Base-by-base conservation (phyloP, 108 stramenopile genomes). In the Cyclotella distinguenda region DNA sequence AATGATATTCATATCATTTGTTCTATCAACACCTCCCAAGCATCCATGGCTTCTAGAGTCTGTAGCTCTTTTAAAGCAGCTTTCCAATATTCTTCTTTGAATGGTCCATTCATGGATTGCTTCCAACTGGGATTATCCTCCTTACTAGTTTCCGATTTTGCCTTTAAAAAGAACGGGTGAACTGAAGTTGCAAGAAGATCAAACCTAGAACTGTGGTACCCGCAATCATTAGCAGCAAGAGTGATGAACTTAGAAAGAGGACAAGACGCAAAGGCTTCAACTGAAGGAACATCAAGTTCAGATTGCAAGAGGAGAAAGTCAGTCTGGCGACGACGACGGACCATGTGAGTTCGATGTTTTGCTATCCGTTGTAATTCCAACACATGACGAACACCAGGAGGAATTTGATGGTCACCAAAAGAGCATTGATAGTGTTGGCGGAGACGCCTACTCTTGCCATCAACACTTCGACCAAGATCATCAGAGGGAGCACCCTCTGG, bases 21-120 rank as follows among this genome's bases (percentile, higher is more conserved):
- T 19, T 1, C 10, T 2, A 21, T 65, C 54, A 2, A 74, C 56
- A 3, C 65, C 40, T 70, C 69, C 79, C 79, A 80, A 42, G 62
- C 62, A 25, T 66, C 32, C 55, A 58, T 70, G 4, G 19, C 15
- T 26, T 66, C 54, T 15, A 69, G 34, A 0, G 79, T 70, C 9
- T 55, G 22, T 9, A 70, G 31, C 18, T 80, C 79, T 11, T 48
- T 52, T 7, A 64, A 10, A n/a, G 49, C 39, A 35, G 79, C 79
- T 40, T 80, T 35, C 66, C 63, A 68, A 44, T 52, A 69, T 10
- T 68, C 58, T 10, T 50, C 64, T 1, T 28, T 31, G 15, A 64
- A 28, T 4, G 72, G 72, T 5, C 81, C 77, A 33, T 33, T 58
- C 67, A 78, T 78, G 0, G 81, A 77, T 66, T 83, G 52, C 0